Percentiles rank a stretch among this genome's conserved stretches.
phyloP scores from a whole-genome alignment of 2,329 filamentous ascomycete species.

The Scedosporium minutisporum region DNA sequence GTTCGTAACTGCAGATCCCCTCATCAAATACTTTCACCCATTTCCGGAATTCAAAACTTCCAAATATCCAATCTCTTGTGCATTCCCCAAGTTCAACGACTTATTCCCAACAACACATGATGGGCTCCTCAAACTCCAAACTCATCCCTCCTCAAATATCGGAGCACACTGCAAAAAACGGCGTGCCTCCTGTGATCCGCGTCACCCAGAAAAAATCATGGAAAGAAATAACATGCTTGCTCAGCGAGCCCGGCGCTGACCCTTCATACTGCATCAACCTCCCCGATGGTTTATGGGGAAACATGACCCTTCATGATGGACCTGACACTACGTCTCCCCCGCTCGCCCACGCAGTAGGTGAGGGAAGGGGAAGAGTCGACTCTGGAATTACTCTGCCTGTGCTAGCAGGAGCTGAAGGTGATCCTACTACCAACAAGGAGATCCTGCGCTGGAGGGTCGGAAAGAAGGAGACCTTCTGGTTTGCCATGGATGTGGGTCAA shows the following conservation, averaged over 20 bases:
- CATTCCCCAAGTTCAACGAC: not conserved
- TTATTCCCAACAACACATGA: not conserved
- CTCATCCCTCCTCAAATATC: not conserved
- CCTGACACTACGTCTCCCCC: not conserved
- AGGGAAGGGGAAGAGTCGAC: not conserved
- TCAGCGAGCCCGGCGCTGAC: not conserved
- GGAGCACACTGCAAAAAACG: not conserved
- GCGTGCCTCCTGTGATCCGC: not conserved
- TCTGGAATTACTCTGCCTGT: not conserved
- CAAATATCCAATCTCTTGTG: not conserved
- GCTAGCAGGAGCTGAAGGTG: not conserved
- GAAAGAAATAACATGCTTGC: not conserved
- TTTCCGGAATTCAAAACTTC: not conserved
- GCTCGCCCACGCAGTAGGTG: not conserved
- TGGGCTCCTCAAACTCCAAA: conserved; percentile 1
- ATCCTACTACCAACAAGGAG: not conserved
- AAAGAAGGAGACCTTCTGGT: conserved; percentile 2
- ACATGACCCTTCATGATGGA: not conserved
- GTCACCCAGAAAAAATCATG: not conserved
- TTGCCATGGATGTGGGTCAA: conserved; percentile 1
- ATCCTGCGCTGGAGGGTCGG: not conserved
- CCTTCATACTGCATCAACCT: not conserved
- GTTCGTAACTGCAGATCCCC: no score
- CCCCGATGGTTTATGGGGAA: not conserved
- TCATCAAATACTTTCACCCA: no score